Conservation (phyloP, 495 filamentous ascomycete species). For the Neurospora sp. region DNA sequence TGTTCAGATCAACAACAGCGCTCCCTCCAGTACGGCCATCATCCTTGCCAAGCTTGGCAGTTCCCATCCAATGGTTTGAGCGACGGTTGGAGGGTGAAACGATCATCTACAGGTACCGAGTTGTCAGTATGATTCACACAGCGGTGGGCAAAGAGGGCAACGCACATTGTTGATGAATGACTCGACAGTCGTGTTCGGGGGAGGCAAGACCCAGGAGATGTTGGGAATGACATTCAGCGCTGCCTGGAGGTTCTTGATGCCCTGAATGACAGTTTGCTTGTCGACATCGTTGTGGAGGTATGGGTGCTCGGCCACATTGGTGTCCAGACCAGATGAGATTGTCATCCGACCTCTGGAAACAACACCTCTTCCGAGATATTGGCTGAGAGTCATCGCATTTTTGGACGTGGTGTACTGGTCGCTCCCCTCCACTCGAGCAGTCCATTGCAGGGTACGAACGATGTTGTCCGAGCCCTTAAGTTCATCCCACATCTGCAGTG, state of each 20-base stretch:
- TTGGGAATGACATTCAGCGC: conserved; percentile 44
- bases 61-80: conserved; percentile 60
- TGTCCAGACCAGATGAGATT: conserved; percentile 44
- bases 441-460: conserved; percentile 55
- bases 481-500: conserved; percentile 40
- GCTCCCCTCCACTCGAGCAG: conserved; percentile 49
- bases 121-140: not conserved
- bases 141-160: not conserved
- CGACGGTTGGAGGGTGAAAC: conserved; percentile 49
- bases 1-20: conserved; percentile 57
- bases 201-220: conserved; percentile 46
- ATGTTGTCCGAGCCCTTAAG: conserved; percentile 51
- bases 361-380: conserved; percentile 55
- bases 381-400: conserved; percentile 49
- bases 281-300: conserved; percentile 45
- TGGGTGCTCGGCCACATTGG: conserved; percentile 41
- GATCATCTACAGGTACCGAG: conserved; percentile 17
- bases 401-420: conserved; percentile 24
- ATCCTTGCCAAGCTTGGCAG: conserved; percentile 55
- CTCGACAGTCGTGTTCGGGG: conserved; percentile 40
- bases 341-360: conserved; percentile 51
- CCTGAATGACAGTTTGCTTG: conserved; percentile 38
- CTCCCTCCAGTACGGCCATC: conserved; percentile 54
- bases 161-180: conserved; percentile 40
- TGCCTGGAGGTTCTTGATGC: conserved; percentile 50